Conservation (phyloP, 768 basidiomycete genomes). For the Russula sp. region DNA sequence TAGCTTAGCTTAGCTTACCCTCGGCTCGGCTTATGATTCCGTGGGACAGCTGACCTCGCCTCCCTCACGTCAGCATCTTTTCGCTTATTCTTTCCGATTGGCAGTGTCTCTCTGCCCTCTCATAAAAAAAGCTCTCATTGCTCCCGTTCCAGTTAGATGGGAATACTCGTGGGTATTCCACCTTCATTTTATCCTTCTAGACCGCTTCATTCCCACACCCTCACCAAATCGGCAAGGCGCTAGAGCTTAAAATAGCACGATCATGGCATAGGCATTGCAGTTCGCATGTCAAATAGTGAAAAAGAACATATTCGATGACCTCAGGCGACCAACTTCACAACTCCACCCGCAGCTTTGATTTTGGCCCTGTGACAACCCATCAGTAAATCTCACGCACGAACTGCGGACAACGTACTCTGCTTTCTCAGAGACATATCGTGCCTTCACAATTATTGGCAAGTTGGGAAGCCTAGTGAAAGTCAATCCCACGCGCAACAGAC, state of each 20-base stretch:
- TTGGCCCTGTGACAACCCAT: constrained; percentile 43
- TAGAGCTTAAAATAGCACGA: constrained; percentile 22
- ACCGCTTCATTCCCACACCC: not conserved
- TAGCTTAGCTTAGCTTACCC: too few relatives aligned
- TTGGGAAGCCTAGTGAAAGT: constrained; percentile 55
- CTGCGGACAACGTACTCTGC: constrained; percentile 57
- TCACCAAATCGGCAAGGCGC: not conserved
- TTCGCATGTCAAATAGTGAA: constrained; percentile 28
- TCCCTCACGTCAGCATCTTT: too few relatives aligned
- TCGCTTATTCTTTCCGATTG: too few relatives aligned
- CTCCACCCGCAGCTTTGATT: constrained; percentile 92
- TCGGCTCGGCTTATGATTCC: too few relatives aligned
- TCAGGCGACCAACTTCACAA: constrained; percentile 89
- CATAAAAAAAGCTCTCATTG: too few relatives aligned
- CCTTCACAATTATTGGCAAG: constrained; percentile 96
- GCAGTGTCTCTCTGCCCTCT: too few relatives aligned
- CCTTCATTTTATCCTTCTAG: too few relatives aligned
- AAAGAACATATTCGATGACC: constrained; percentile 27
- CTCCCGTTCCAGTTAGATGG: too few relatives aligned
- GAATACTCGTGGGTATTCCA: too few relatives aligned
- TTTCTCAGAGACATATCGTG: constrained; percentile 85
- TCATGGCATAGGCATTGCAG: constrained; percentile 28
- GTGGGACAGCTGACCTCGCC: too few relatives aligned
- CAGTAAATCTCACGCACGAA: constrained; percentile 18
- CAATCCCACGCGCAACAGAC: not conserved